A percentile compares a stretch with the other conserved stretches of the same genome.
Conservation (phyloP, 495 filamentous ascomycete species). For the Clavariopsis aquatica region DNA sequence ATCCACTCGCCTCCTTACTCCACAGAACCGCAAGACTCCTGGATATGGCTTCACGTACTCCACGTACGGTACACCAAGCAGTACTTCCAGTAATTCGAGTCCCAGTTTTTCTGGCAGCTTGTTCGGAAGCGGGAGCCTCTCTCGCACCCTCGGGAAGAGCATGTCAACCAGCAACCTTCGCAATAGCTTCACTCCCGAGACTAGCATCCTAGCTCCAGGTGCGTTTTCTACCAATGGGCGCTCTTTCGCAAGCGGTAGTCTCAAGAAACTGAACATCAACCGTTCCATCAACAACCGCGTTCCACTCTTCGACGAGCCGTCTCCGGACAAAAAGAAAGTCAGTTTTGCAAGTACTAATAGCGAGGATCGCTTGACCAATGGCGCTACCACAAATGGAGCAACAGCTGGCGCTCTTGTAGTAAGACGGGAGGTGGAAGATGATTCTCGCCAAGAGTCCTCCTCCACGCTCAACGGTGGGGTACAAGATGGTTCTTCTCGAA, state of each 20-base stretch:
- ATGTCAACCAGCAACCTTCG: constrained; percentile 69
- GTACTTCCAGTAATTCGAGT: constrained; percentile 63
- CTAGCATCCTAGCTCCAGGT: constrained; percentile 83
- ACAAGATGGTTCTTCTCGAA: constrained; percentile 44
- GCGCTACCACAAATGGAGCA: constrained; percentile 21
- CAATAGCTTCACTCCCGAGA: constrained; percentile 61
- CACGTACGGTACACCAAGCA: constrained; percentile 78
- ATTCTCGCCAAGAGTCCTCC: constrained; percentile 58
- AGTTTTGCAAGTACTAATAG: constrained; percentile 74
- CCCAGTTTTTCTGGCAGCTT: constrained; percentile 68
- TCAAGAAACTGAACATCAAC: constrained; percentile 91
- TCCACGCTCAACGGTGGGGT: constrained; percentile 55
- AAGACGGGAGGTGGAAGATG: constrained; percentile 46
- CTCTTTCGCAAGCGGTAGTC: constrained; percentile 61
- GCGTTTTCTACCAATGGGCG: constrained; percentile 74
- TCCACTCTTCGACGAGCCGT: constrained; percentile 46
- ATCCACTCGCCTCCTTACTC: constrained; percentile 74
- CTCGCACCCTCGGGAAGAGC: constrained; percentile 60
- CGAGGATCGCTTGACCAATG: constrained; percentile 34
- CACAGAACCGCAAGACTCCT: constrained; percentile 63
- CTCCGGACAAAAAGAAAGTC: constrained; percentile 70
- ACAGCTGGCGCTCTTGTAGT: constrained; percentile 49
- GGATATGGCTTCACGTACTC: constrained; percentile 90
- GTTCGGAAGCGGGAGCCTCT: constrained; percentile 60
- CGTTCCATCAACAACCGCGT: constrained; percentile 70